Evolutionary conservation across 2,329 filamentous ascomycete species (phyloP).

Genomic region (Sclerotinia borealis): DNA sequence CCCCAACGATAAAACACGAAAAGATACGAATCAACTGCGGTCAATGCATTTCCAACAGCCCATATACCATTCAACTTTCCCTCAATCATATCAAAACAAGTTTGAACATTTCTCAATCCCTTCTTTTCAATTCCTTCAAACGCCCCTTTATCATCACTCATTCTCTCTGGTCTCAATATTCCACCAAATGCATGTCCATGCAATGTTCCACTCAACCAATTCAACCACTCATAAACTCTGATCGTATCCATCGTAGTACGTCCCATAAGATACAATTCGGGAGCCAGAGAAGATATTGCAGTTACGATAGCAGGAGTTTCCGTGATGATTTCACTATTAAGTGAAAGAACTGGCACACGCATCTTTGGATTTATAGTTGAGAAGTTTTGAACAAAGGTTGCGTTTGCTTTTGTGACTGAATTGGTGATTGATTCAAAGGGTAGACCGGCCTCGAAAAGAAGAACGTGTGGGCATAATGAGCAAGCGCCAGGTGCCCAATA

Average conservation of each 20-base stretch:
- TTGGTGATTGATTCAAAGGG: slow-evolving; percentile 21
- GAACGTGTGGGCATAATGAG: slow-evolving; percentile 32
- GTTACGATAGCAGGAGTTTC: slow-evolving; percentile 33
- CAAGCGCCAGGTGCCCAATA: slow-evolving; percentile 30
- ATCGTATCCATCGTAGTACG: slow-evolving; percentile 28
- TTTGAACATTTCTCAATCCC: slow-evolving; percentile 21
- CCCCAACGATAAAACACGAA: slow-evolving; percentile 34
- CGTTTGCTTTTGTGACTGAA: background rate
- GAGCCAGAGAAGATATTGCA: slow-evolving; percentile 23
- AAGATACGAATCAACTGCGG: slow-evolving; percentile 34
- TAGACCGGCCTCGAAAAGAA: slow-evolving; percentile 27
- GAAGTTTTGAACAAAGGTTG: slow-evolving; percentile 15
- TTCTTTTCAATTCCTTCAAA: slow-evolving; percentile 22
- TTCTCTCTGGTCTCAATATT: slow-evolving; percentile 27
- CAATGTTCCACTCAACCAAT: slow-evolving; percentile 32
- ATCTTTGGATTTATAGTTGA: slow-evolving; percentile 32
- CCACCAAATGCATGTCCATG: slow-evolving; percentile 30
- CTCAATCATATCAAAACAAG: slow-evolving; percentile 28
- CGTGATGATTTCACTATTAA: slow-evolving; percentile 31
- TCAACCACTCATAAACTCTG: slow-evolving; percentile 34
- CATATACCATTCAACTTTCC: slow-evolving; percentile 20
- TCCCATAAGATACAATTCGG: slow-evolving; percentile 30
- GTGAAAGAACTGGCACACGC: slow-evolving; percentile 29
- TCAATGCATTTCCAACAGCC: slow-evolving; percentile 31
- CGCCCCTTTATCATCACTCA: slow-evolving; percentile 22